Evolutionary conservation across 805 yeast species (phyloP), one percentile per base, ranked within the genome.

Genomic region (Sungouiella thailandica): DNA sequence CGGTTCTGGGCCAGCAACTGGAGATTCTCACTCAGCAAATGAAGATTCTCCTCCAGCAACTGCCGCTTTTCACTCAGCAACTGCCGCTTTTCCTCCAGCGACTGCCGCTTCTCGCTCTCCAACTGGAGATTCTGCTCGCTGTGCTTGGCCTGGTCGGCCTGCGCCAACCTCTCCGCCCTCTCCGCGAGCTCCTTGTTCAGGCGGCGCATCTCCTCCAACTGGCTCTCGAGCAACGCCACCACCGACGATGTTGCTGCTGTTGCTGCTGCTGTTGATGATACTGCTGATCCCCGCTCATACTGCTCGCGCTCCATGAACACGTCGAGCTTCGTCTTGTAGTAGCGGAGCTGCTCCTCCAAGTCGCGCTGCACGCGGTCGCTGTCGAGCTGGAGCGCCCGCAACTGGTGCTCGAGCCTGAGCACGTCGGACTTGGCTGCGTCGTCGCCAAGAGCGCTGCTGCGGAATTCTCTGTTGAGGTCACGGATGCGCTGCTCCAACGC

Each of bases 381-480:
- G 17, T 74, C 78, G 15, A 55, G 45, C 34, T 58, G 58, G 14
- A 65, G 38, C 15, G 59, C 40, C 22, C 61, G 60, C 23, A 66
- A 49, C 31, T 62, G 57, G 8, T 61, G 56, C 35, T 72, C 75
- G 1, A 60, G 51, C 41, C 47, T 64, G 15, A 18, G 17, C 11
- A 28, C 10, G 17, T 33, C 36, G 12, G 7, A 25, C 31, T 30
- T 27, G 14, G 17, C 22, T 4, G n/a, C n/a, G 14, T 33, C 31
- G 14, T 25, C 29, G 9, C 23, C 13, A 14, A 43, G 37, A 4
- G 37, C 29, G 8, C 41, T 48, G 12, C 44, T 31, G 20, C 57
- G 51, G 11, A 47, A 49, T 3, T 46, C 30, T 25, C 58, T 39
- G 30, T 58, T 53, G 31, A 60, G 36, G 1, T 60, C 60, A 17